Evolutionary conservation across 2,329 filamentous ascomycete genomes (phyloP).

Genomic region (Chaetomiaceae sp.): DNA sequence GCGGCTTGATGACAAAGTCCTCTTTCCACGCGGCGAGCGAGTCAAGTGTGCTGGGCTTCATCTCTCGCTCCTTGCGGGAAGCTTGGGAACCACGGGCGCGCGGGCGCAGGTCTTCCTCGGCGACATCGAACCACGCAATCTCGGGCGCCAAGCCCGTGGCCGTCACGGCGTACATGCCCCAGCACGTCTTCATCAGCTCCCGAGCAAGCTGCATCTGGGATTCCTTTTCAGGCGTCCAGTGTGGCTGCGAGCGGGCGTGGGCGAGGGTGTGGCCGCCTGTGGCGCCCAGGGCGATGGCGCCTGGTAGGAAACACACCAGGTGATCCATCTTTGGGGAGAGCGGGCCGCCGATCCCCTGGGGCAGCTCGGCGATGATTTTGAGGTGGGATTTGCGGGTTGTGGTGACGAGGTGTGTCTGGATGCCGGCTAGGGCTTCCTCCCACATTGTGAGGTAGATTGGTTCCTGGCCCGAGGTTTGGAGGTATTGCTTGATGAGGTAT

Average conservation of each 20-base stretch:
- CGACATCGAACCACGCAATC: constrained; percentile 83
- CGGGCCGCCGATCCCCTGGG: constrained; percentile 60
- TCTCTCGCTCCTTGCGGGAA: too few relatives aligned
- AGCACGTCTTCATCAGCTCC: constrained; percentile 94
- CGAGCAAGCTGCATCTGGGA: constrained; percentile 75
- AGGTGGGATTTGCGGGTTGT: constrained; percentile 77
- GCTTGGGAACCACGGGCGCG: too few relatives aligned
- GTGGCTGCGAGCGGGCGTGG: constrained; percentile 47
- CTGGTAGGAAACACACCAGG: constrained; percentile 93
- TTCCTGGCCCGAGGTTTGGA: constrained; percentile 85
- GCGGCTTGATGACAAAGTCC: constrained; percentile 74
- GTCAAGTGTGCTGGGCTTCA: constrained; percentile 46
- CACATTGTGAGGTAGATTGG: constrained; percentile 86
- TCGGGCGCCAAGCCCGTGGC: constrained; percentile 85
- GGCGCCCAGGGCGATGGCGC: constrained; percentile 83
- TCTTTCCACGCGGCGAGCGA: constrained; percentile 60
- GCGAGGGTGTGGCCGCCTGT: constrained; percentile 74
- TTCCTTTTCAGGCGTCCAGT: constrained; percentile 44
- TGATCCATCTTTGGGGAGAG: constrained; percentile 95
- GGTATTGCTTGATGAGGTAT: constrained; percentile 96
- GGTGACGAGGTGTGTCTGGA: constrained; percentile 86
- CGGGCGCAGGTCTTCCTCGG: constrained; percentile 34
- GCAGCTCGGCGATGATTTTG: constrained; percentile 83
- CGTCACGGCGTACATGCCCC: constrained; percentile 92
- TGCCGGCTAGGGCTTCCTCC: constrained; percentile 76